These are phyloP conservation scores for Pseudonectria foliicola DNA, from an alignment of 2,329 filamentous ascomycete genomes.

Conservation along the genomic window DNA sequence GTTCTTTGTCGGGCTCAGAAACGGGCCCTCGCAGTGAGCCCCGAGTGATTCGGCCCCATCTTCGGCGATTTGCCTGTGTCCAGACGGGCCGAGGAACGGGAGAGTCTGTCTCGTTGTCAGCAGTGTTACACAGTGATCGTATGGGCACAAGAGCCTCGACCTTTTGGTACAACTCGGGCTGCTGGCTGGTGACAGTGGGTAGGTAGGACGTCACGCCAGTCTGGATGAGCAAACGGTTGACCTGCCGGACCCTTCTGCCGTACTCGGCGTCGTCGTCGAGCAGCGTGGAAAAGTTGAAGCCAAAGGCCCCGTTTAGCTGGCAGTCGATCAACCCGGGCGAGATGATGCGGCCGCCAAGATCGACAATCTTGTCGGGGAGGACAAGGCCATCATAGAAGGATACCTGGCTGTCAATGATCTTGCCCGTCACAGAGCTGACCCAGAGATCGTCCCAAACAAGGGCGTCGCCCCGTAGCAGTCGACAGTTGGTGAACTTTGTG, in stretches of 20 bases:
- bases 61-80: slow-evolving; percentile 46
- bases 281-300: slow-evolving; percentile 82
- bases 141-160: slow-evolving; percentile 28
- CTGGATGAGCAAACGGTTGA: slow-evolving; percentile 64
- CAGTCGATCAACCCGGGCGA: slow-evolving; percentile 84
- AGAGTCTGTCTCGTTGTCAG: slow-evolving; percentile 45
- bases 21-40: slow-evolving; percentile 86
- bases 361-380: slow-evolving; percentile 66
- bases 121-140: slow-evolving; percentile 9
- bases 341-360: slow-evolving; percentile 76
- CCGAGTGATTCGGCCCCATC: slow-evolving; percentile 82
- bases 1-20: slow-evolving; percentile 75
- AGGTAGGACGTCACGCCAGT: slow-evolving; percentile 86
- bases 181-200: slow-evolving; percentile 78
- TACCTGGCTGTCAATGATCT: slow-evolving; percentile 66
- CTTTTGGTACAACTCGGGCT: slow-evolving; percentile 72
- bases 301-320: slow-evolving; percentile 87
- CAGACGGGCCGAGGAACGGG: slow-evolving; percentile 70
- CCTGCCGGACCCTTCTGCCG: slow-evolving; percentile 60
- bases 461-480: slow-evolving; percentile 59
- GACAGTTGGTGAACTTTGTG: slow-evolving; percentile 86
- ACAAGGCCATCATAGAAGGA: slow-evolving; percentile 61
- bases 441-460: slow-evolving; percentile 78
- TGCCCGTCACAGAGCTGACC: slow-evolving; percentile 75
- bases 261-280: slow-evolving; percentile 64